These are phyloP conservation scores for Skeletonema menzelii DNA, from an alignment of 108 stramenopile genomes.

Conservation along the genomic window DNA sequence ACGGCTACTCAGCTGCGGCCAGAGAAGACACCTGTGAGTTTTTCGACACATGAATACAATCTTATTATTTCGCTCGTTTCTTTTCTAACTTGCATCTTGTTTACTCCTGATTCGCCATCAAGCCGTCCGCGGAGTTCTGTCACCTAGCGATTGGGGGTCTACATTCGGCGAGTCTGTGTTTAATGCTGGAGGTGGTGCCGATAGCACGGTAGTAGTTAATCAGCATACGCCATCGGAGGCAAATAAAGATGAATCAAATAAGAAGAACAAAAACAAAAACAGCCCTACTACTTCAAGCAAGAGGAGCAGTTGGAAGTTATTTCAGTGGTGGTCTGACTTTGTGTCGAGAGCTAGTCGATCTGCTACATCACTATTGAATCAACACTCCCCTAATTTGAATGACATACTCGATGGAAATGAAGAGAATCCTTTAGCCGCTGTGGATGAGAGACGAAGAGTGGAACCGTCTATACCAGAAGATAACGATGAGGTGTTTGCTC, in stretches of 20 bases:
- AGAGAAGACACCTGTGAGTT: conserved; percentile 1
- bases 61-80: too few relatives aligned
- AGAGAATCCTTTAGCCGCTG: conserved; percentile 1
- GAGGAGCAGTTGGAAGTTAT: not conserved
- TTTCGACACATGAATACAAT: too few relatives aligned
- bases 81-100: too few relatives aligned
- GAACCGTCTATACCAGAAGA: conserved; percentile 9
- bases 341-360: conserved; percentile 34
- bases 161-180: not conserved
- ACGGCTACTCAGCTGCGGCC: not conserved
- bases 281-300: not conserved
- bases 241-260: not conserved
- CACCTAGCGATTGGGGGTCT: not conserved
- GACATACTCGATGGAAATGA: conserved; percentile 29
- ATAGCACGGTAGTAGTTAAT: not conserved
- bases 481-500: conserved; percentile 12
- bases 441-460: not conserved
- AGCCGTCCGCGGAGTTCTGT: not conserved
- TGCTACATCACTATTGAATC: conserved; percentile 41
- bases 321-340: conserved; percentile 31
- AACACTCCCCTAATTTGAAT: conserved; percentile 45
- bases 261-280: not conserved
- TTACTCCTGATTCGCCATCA: too few relatives aligned
- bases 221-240: not conserved
- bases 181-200: not conserved